phyloP scores from a whole-genome alignment of 1,139 yeast species.

The Meyerozyma smithsonii region DNA sequence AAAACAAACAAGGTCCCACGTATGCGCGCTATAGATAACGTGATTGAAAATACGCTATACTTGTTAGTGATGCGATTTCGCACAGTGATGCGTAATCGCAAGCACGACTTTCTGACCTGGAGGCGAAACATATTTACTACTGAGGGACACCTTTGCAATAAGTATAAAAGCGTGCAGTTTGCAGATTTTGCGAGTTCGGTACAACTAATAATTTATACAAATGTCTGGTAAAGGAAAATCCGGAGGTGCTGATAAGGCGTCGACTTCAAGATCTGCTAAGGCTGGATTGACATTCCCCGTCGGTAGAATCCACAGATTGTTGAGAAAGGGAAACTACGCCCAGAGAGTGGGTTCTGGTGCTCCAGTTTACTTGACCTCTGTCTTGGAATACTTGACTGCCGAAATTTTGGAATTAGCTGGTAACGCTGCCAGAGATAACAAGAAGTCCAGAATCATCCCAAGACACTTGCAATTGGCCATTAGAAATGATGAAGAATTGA shows the following conservation, averaged over 20 bases:
- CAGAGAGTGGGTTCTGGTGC: conserved; percentile 99
- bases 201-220: neutral
- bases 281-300: conserved; percentile 99
- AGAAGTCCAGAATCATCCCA: conserved; percentile 97
- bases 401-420: conserved; percentile 98
- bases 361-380: conserved; percentile 94
- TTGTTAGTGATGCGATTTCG: neutral
- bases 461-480: conserved; percentile 98
- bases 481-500: conserved; percentile 96
- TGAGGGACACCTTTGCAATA: neutral
- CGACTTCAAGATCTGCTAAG: conserved; percentile 96
- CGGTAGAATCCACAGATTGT: conserved; percentile 96
- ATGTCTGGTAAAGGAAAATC: conserved; percentile 88
- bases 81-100: neutral
- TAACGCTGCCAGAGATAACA: conserved; percentile 98
- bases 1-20: neutral
- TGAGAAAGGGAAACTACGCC: conserved; percentile 98
- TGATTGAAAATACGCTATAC: neutral
- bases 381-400: conserved; percentile 92
- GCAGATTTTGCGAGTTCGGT: neutral
- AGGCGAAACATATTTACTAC: neutral
- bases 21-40: neutral
- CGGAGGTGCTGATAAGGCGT: conserved; percentile 86
- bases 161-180: neutral
- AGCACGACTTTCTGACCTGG: neutral